A percentile compares a stretch with the other conserved stretches of the same genome.
Conservation (phyloP, 352 stramenopile species). For the Thalassiosira sp. region DNA sequence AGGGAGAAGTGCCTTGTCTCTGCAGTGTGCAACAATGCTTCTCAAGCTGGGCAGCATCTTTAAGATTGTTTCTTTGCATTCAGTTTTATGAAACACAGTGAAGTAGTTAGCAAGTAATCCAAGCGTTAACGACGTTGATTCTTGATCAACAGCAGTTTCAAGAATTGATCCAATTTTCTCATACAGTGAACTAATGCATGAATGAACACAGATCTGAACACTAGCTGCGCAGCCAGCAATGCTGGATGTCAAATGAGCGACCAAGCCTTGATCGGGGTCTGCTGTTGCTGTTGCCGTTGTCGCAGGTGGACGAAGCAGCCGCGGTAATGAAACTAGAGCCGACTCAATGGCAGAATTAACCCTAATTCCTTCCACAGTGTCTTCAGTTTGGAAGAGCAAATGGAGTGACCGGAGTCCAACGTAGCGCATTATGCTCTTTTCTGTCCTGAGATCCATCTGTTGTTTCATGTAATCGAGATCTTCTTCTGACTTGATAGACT, state of each 20-base stretch:
- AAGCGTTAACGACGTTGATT: slow-evolving; percentile 38
- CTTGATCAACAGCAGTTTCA: slow-evolving; percentile 4
- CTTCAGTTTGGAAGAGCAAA: slow-evolving; percentile 48
- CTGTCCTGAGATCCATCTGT: slow-evolving; percentile 37
- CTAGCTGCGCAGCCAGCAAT: slow-evolving; percentile 39
- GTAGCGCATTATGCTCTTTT: slow-evolving; percentile 57
- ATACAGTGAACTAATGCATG: slow-evolving; percentile 34
- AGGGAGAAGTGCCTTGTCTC: slow-evolving; percentile 16
- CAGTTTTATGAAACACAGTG: slow-evolving; percentile 31
- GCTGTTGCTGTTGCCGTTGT: neutral
- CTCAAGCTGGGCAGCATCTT: slow-evolving; percentile 43
- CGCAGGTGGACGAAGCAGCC: slow-evolving; percentile 16
- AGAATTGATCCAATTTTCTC: slow-evolving; percentile 42
- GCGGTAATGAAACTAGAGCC: slow-evolving; percentile 38
- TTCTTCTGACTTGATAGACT: slow-evolving; percentile 44
- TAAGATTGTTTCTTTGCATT: slow-evolving; percentile 25
- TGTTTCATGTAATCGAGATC: slow-evolving; percentile 45
- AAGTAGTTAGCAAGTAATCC: slow-evolving; percentile 47
- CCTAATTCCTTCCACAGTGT: slow-evolving; percentile 33
- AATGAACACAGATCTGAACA: slow-evolving; percentile 42
- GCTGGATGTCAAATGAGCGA: slow-evolving; percentile 18
- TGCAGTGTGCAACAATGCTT: slow-evolving; percentile 35
- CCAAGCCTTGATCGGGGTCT: slow-evolving; percentile 12
- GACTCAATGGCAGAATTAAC: slow-evolving; percentile 51
- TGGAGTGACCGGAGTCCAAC: slow-evolving; percentile 50